phyloP scores from a whole-genome alignment of 805 yeast genomes.

The Candida golubevii region DNA sequence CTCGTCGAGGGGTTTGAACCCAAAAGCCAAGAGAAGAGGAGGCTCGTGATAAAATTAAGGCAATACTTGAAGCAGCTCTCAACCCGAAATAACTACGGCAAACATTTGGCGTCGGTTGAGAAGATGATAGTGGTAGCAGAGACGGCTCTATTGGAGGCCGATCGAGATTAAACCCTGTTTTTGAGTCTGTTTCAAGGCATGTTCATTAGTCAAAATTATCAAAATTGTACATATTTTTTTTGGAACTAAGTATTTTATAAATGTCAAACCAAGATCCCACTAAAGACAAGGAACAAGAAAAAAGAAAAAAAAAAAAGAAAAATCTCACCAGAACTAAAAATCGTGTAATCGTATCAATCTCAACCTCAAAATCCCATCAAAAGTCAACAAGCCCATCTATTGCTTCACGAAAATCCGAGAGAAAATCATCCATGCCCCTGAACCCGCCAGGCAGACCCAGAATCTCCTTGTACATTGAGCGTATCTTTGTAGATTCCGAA shows the following conservation, averaged over 20 bases:
- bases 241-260: no score
- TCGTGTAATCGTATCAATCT: no score
- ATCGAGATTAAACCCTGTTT: conserved; percentile 6
- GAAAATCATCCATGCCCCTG: conserved; percentile 4
- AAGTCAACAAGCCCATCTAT: no score
- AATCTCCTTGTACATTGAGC: conserved; percentile 8
- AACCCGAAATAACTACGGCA: conserved; percentile 62
- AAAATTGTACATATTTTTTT: conserved; percentile 3
- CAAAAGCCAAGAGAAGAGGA: conserved; percentile 57
- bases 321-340: no score
- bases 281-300: no score
- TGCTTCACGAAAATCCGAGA: neutral
- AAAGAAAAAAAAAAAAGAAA: no score
- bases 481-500: conserved; percentile 7
- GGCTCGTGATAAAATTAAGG: conserved; percentile 69
- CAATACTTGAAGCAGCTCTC: conserved; percentile 74
- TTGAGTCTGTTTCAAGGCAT: neutral
- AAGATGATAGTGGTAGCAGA: conserved; percentile 59
- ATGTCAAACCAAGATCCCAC: no score
- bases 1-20: conserved; percentile 74
- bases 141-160: conserved; percentile 41
- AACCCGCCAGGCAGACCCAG: conserved; percentile 6
- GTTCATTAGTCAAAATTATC: neutral
- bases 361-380: no score
- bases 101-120: conserved; percentile 80